These are phyloP conservation scores for Sedum album DNA, from an alignment of 164 flowering plant genomes.

Conservation along the genomic window DNA sequence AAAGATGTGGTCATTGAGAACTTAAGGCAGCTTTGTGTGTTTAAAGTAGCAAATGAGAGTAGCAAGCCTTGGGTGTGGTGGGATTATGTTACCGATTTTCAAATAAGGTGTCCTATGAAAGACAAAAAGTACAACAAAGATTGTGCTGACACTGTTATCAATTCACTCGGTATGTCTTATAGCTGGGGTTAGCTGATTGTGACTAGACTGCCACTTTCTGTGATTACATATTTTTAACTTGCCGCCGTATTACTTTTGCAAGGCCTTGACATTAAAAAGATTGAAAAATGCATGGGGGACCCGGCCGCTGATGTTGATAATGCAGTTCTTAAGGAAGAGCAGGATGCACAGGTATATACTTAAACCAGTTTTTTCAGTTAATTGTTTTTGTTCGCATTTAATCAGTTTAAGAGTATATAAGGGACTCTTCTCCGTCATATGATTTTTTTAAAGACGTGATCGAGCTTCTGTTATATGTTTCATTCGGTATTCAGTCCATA, in stretches of 20 bases:
- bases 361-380: not conserved
- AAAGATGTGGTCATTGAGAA: conserved; percentile 90
- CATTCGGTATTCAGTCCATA: no score
- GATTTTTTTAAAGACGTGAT: not conserved
- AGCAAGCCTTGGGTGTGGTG: conserved; percentile 96
- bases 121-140: conserved; percentile 84
- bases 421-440: not conserved
- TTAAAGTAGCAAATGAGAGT: conserved; percentile 66
- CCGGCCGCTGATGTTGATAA: conserved; percentile 76
- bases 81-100: conserved; percentile 98
- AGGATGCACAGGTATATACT: conserved; percentile 97
- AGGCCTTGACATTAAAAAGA: conserved; percentile 72
- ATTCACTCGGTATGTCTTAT: conserved; percentile 58
- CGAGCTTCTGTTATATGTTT: not conserved
- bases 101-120: conserved; percentile 97
- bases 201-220: not conserved
- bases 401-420: not conserved
- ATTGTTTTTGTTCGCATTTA: not conserved
- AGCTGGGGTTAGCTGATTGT: not conserved
- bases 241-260: conserved; percentile 7
- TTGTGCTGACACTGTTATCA: conserved; percentile 76
- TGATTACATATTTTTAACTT: not conserved
- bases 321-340: conserved; percentile 87
- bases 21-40: conserved; percentile 83
- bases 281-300: conserved; percentile 93